A percentile compares a stretch with the other conserved stretches of the same genome.
Evolutionary conservation across 257 asterid genomes (phyloP).

Genomic region (Linaria vulgaris): DNA sequence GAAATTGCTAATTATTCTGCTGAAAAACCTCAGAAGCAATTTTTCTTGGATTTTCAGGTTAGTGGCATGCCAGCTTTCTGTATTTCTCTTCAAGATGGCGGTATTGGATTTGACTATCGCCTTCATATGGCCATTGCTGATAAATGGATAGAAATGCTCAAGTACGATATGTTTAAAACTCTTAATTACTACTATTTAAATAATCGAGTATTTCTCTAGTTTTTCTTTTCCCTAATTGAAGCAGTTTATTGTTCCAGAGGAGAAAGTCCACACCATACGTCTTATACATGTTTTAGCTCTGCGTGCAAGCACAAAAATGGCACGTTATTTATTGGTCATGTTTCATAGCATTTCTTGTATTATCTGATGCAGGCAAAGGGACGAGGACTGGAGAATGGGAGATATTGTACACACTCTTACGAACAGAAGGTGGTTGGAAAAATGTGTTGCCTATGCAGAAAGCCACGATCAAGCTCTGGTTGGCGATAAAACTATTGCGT

Average conservation of each 20-base stretch:
- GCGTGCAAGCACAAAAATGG: neutral
- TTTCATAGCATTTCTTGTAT: slow-evolving; percentile 21
- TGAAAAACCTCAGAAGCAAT: slow-evolving; percentile 20
- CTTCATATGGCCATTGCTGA: slow-evolving; percentile 99
- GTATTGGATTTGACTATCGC: slow-evolving; percentile 96
- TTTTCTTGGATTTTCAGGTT: slow-evolving; percentile 59
- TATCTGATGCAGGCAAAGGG: slow-evolving; percentile 68
- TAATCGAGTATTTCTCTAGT: slow-evolving; percentile 6
- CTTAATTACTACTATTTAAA: slow-evolving; percentile 20
- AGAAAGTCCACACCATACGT: neutral
- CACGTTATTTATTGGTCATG: neutral
- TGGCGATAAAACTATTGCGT: slow-evolving; percentile 97
- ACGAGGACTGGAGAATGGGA: slow-evolving; percentile 97
- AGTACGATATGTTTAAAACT: slow-evolving; percentile 52
- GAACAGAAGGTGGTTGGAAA: slow-evolving; percentile 92
- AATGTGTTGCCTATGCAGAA: slow-evolving; percentile 89
- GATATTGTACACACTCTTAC: slow-evolving; percentile 82
- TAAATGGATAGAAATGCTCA: slow-evolving; percentile 93
- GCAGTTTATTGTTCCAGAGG: slow-evolving; percentile 14
- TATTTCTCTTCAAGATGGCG: slow-evolving; percentile 89
- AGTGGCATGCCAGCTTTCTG: slow-evolving; percentile 98
- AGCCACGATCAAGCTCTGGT: slow-evolving; percentile 99
- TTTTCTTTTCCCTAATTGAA: slow-evolving; percentile 6
- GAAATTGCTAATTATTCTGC: slow-evolving; percentile 14
- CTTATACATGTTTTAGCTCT: neutral